Evolutionary conservation across 306 rosid species (phyloP).

Genomic region (Canavalia ensiformis): DNA sequence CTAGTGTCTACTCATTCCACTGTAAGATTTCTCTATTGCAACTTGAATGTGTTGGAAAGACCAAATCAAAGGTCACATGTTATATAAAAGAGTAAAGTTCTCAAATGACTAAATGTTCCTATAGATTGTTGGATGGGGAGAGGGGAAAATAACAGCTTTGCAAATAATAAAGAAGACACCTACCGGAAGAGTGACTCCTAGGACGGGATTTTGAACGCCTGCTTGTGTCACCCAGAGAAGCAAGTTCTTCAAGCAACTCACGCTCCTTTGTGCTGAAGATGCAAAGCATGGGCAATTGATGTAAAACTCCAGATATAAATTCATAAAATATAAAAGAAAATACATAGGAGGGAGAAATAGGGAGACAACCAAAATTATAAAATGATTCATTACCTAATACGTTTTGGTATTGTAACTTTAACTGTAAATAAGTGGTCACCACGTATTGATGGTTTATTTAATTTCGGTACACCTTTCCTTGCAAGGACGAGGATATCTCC

Average conservation of each 20-base stretch:
- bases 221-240: conserved; percentile 64
- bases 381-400: conserved; percentile 70
- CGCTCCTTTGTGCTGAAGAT: conserved; percentile 75
- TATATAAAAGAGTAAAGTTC: conserved; percentile 27
- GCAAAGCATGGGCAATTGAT: conserved; percentile 42
- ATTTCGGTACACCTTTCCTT: conserved; percentile 90
- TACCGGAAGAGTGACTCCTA: conserved; percentile 69
- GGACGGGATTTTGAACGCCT: conserved; percentile 68
- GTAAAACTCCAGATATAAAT: conserved; percentile 30
- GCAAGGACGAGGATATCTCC: conserved; percentile 87
- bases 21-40: conserved; percentile 18
- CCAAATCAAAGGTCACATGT: conserved; percentile 28
- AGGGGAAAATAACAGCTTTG: conserved; percentile 9
- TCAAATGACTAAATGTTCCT: conserved; percentile 10
- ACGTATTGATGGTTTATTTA: conserved; percentile 89
- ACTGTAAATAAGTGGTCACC: conserved; percentile 93
- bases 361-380: conserved; percentile 37
- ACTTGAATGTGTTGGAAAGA: conserved; percentile 35
- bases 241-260: conserved; percentile 88
- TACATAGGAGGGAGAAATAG: conserved; percentile 6
- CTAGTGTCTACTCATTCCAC: conserved; percentile 24
- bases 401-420: conserved; percentile 89
- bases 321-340: conserved; percentile 37
- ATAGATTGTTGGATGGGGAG: conserved; percentile 20
- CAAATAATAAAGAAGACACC: conserved; percentile 48